Conservation (phyloP, 169 alveolate species). For the Theileria annulata region DNA sequence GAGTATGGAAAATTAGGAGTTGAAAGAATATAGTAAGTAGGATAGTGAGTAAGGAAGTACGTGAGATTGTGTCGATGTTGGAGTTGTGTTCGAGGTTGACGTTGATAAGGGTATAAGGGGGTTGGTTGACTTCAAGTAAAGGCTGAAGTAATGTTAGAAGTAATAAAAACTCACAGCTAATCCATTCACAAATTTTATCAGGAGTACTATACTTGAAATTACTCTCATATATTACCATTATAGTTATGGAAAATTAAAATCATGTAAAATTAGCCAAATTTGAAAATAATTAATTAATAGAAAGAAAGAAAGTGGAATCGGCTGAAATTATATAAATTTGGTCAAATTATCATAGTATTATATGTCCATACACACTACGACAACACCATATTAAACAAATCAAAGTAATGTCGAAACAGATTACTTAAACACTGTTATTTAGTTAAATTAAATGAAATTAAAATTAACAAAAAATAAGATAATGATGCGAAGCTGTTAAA, state of each 20-base stretch:
- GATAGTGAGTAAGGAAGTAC: conserved; percentile 13
- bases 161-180: conserved; percentile 7
- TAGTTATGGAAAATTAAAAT: background rate
- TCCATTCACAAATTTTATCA: background rate
- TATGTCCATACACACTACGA: background rate
- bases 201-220: background rate
- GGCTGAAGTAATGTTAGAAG: conserved; percentile 38
- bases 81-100: conserved; percentile 56
- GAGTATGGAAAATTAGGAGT: no score
- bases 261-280: background rate
- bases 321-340: background rate
- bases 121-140: conserved; percentile 49
- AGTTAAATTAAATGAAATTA: background rate
- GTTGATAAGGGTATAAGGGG: conserved; percentile 65
- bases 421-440: background rate
- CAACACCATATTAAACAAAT: background rate
- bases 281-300: background rate
- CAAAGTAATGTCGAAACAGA: background rate
- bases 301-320: no score
- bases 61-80: conserved; percentile 40
- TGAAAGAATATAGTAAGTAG: background rate
- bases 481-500: background rate
- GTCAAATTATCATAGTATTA: background rate
- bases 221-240: background rate
- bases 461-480: no score